Evolutionary conservation across 306 rosid species (phyloP).

Genomic region (Trifolium fragiferum): DNA sequence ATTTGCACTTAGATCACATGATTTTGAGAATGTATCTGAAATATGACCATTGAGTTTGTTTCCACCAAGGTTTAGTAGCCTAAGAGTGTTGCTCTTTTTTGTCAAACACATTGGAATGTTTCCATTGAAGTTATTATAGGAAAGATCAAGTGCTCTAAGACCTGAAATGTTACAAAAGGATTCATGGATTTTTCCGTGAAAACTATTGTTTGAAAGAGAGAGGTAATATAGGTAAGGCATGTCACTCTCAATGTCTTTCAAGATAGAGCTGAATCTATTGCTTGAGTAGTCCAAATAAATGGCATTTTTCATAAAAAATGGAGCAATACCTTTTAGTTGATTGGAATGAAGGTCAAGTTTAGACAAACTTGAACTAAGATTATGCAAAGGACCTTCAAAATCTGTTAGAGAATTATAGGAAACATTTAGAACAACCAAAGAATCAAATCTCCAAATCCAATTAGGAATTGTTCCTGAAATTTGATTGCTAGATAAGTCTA

Average conservation of each 20-base stretch:
- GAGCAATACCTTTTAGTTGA: conserved; percentile 44
- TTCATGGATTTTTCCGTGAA: too few relatives aligned
- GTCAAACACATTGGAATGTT: conserved; percentile 45
- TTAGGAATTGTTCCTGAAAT: conserved; percentile 53
- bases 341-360: conserved; percentile 55
- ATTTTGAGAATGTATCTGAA: conserved; percentile 9
- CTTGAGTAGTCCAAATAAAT: conserved; percentile 43
- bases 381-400: conserved; percentile 30
- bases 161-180: too few relatives aligned
- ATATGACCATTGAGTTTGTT: conserved; percentile 36
- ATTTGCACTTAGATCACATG: conserved; percentile 46
- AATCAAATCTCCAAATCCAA: conserved; percentile 58
- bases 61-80: conserved; percentile 34
- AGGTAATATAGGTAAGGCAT: too few relatives aligned
- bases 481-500: conserved; percentile 60
- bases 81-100: neutral
- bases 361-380: neutral
- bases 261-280: conserved; percentile 44
- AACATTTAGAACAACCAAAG: conserved; percentile 42
- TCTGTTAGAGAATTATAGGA: conserved; percentile 51
- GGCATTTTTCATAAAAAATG: neutral
- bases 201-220: too few relatives aligned
- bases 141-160: too few relatives aligned
- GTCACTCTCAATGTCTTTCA: conserved; percentile 22
- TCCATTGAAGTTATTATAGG: too few relatives aligned